Percentiles rank a stretch among this genome's conserved stretches.
These are phyloP conservation scores for Pleurotus citrinopileatus DNA, from an alignment of 768 basidiomycete genomes.

Conservation along the genomic window DNA sequence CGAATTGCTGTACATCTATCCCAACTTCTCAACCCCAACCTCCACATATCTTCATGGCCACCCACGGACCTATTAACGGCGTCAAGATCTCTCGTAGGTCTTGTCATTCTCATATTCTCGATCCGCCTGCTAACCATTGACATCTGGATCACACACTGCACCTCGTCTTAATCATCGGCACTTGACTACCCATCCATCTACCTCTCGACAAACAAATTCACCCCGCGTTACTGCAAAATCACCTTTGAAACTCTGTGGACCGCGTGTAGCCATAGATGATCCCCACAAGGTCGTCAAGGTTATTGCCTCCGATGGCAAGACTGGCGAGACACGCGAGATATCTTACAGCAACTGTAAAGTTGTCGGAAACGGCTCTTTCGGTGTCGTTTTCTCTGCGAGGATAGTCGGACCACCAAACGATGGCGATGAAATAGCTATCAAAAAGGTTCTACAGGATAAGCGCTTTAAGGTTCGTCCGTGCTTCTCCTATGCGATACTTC, in stretches of 20 bases:
- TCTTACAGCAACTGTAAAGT: constrained; percentile 98
- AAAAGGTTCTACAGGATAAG: constrained; percentile 99
- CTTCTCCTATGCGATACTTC: constrained; percentile 7
- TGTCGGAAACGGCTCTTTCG: constrained; percentile 98
- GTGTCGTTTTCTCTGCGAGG: constrained; percentile 96
- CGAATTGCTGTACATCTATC: constrained; percentile 5
- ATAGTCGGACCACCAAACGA: constrained; percentile 65
- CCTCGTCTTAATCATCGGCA: background rate
- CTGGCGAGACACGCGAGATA: constrained; percentile 82
- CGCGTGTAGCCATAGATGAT: constrained; percentile 78
- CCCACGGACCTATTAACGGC: constrained; percentile 82
- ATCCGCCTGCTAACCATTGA: background rate
- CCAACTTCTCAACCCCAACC: background rate
- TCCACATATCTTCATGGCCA: constrained; percentile 45
- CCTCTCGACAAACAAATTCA: background rate
- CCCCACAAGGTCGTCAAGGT: constrained; percentile 96
- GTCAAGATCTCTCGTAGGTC: constrained; percentile 83
- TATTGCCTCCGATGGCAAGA: constrained; percentile 91
- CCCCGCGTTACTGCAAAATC: background rate
- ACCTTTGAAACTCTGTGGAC: constrained; percentile 6
- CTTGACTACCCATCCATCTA: background rate
- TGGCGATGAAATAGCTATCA: constrained; percentile 93
- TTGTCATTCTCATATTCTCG: constrained; percentile 1
- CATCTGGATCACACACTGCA: background rate
- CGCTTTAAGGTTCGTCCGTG: constrained; percentile 86